Percentiles rank a stretch among this genome's conserved stretches.
phyloP scores from a whole-genome alignment of 768 basidiomycete genomes.

The Mycena epipterygia region DNA sequence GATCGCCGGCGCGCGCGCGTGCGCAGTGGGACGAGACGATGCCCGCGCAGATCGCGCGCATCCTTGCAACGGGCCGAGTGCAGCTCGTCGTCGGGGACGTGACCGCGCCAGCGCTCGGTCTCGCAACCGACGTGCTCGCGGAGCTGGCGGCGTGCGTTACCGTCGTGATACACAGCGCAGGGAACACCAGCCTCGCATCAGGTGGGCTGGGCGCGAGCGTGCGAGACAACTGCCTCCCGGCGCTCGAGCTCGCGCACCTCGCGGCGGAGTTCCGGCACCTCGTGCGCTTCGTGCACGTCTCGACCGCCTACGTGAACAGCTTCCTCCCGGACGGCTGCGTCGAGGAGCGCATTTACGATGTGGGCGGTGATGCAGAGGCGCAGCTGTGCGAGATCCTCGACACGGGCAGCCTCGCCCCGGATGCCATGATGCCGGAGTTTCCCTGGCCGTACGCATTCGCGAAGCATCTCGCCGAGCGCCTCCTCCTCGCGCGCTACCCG shows the following conservation, averaged over 20 bases:
- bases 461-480: slow-evolving; percentile 6
- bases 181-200: background rate
- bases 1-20: background rate
- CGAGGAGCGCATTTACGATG: slow-evolving; percentile 5
- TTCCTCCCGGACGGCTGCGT: background rate
- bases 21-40: background rate
- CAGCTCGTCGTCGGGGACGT: background rate
- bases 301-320: slow-evolving; percentile 9
- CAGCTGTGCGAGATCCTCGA: slow-evolving; percentile 5
- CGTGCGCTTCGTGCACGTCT: background rate
- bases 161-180: slow-evolving; percentile 2
- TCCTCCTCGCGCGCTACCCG: background rate
- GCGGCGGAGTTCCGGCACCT: background rate
- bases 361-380: background rate
- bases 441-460: background rate
- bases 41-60: background rate
- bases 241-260: background rate
- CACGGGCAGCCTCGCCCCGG: background rate
- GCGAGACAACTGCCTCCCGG: background rate
- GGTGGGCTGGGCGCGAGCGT: background rate
- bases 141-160: background rate
- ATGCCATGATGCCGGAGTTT: background rate
- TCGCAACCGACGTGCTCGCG: background rate
- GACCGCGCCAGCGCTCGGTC: background rate
- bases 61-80: background rate